These are phyloP conservation scores for Meyerozyma smithsonii DNA, from an alignment of 1,139 yeast genomes.

Conservation along the genomic window DNA sequence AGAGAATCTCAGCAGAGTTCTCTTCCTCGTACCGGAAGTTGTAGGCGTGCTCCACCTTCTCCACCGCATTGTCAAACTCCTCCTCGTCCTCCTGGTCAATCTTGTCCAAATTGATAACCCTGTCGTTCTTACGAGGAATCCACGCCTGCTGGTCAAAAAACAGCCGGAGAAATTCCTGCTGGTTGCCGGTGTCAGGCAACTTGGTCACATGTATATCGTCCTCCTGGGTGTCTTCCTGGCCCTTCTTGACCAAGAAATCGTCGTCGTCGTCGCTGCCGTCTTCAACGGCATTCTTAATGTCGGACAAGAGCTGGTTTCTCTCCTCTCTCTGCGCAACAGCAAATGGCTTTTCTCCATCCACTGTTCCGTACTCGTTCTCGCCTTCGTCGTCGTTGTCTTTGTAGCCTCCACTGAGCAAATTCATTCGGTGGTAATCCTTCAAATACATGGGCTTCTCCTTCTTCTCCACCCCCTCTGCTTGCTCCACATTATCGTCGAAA, in stretches of 20 bases:
- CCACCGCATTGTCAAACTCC: constrained; percentile 89
- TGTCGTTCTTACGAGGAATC: constrained; percentile 66
- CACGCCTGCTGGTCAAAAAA: constrained; percentile 80
- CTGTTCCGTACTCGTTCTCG: constrained; percentile 36
- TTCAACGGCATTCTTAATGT: constrained; percentile 64
- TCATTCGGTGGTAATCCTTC: constrained; percentile 89
- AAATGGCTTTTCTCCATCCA: constrained; percentile 60
- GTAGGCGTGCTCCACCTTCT: constrained; percentile 84
- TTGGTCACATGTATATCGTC: constrained; percentile 15
- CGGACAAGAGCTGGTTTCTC: constrained; percentile 62
- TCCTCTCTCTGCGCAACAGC: constrained; percentile 75
- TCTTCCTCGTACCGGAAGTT: constrained; percentile 95
- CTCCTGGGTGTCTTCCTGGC: constrained; percentile 15
- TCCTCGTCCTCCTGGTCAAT: constrained; percentile 69
- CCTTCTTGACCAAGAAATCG: constrained; percentile 53
- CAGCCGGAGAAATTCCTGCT: constrained; percentile 64
- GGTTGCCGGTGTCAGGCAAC: constrained; percentile 72
- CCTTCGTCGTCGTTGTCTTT: constrained; percentile 47
- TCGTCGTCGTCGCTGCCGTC: constrained; percentile 41
- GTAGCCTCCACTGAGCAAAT: constrained; percentile 58
- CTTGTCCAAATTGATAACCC: constrained; percentile 51
- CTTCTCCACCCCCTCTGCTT: constrained; percentile 18
- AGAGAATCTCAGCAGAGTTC: constrained; percentile 81
- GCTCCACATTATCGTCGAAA: constrained; percentile 57
- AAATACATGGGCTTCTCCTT: constrained; percentile 77